Evolutionary conservation across 257 asterid species (phyloP).

Genomic region (Osmanthus fragrans): DNA sequence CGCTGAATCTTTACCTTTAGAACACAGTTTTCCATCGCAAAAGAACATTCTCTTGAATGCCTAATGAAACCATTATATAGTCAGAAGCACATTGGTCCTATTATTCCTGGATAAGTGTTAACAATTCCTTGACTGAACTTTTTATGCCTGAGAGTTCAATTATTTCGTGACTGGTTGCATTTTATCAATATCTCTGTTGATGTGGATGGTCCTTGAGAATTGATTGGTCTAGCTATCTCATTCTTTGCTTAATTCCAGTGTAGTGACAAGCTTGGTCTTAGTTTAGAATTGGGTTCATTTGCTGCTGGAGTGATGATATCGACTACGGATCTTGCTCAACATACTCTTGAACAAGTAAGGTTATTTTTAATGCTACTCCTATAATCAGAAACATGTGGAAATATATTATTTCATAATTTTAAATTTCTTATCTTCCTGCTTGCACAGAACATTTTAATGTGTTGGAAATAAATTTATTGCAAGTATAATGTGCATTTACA

Average conservation of each 20-base stretch:
- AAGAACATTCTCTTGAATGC: background rate
- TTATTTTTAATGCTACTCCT: conserved; percentile 7
- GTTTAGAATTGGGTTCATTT: conserved; percentile 98
- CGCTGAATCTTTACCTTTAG: background rate
- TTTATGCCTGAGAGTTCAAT: conserved; percentile 4
- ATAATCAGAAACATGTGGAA: background rate
- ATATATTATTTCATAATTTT: background rate
- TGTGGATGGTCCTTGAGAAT: conserved; percentile 4
- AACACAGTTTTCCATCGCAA: background rate
- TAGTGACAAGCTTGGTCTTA: conserved; percentile 98
- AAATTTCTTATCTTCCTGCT: background rate
- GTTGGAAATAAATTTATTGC: background rate
- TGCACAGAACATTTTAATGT: background rate
- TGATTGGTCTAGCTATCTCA: conserved; percentile 15
- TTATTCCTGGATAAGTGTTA: background rate
- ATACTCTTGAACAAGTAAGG: conserved; percentile 91
- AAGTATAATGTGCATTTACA: conserved; percentile 10
- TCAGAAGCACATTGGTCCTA: background rate
- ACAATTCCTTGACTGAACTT: background rate
- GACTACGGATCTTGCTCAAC: conserved; percentile 96
- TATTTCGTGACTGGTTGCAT: background rate
- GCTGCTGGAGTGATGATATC: conserved; percentile 99
- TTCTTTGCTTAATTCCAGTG: conserved; percentile 66
- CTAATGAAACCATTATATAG: background rate
- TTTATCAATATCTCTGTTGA: conserved; percentile 2